phyloP scores from a whole-genome alignment of 176 grass and related monocot species.

The Avena insularis region DNA sequence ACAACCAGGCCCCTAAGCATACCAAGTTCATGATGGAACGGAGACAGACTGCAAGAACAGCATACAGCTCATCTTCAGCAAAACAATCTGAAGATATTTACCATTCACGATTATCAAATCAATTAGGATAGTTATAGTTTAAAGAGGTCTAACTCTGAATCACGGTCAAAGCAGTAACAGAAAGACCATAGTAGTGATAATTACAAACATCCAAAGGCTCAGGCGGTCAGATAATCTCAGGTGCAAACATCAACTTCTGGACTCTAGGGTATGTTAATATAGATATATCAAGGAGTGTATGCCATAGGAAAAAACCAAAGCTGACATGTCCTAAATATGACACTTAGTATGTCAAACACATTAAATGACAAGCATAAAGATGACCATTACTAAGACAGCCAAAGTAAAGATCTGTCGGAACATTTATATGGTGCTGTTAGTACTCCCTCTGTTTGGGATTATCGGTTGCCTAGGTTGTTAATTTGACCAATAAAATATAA shows the following conservation, averaged over 20 bases:
- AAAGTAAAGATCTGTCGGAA: background rate
- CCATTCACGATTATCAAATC: background rate
- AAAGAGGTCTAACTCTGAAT: background rate
- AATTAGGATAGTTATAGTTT: background rate
- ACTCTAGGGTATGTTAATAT: background rate
- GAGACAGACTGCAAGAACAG: background rate
- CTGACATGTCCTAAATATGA: background rate
- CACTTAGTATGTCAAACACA: constrained; percentile 16
- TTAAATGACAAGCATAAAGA: background rate
- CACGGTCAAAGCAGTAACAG: background rate
- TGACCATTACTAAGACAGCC: background rate
- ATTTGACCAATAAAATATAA: too few relatives aligned
- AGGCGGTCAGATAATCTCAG: background rate
- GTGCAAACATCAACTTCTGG: background rate
- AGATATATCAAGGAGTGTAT: background rate
- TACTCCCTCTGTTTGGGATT: too few relatives aligned
- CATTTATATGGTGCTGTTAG: background rate
- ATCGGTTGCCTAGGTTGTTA: too few relatives aligned
- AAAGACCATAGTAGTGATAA: background rate
- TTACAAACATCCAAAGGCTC: background rate
- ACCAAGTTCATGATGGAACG: constrained; percentile 14
- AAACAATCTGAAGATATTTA: background rate
- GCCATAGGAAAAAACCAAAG: background rate
- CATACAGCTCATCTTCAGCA: background rate
- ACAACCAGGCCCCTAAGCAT: background rate